phyloP scores from a whole-genome alignment of 2,329 filamentous ascomycete genomes.

The Trichoderma koningiopsis region DNA sequence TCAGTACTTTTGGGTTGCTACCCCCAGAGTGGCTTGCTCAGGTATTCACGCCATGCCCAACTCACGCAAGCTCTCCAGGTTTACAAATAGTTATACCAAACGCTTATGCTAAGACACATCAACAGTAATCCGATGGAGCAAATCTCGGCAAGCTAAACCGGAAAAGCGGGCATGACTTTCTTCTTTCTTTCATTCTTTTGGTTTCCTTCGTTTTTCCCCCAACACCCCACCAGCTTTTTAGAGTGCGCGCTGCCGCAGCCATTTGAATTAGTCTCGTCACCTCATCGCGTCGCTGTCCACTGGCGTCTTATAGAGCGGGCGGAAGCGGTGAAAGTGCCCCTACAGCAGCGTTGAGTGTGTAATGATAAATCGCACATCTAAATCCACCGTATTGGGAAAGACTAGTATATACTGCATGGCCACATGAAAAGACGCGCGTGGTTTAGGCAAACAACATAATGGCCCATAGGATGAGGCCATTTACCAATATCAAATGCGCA shows the following conservation, averaged over 20 bases:
- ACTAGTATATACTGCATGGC: background rate
- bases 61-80: background rate
- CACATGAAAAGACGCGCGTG: background rate
- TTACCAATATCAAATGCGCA: background rate
- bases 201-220: background rate
- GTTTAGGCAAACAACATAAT: background rate
- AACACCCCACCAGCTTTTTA: background rate
- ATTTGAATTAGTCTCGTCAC: background rate
- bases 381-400: background rate
- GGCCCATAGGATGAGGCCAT: too few relatives aligned
- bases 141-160: background rate
- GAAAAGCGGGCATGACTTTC: background rate
- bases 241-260: background rate
- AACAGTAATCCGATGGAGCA: background rate
- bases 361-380: background rate
- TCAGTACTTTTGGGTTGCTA: background rate
- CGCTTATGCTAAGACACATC: background rate
- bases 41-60: background rate
- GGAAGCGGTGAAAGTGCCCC: background rate
- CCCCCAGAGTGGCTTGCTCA: background rate
- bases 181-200: background rate
- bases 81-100: background rate
- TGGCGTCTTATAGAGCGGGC: background rate
- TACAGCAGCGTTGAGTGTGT: background rate
- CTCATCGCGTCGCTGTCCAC: background rate